phyloP scores from a whole-genome alignment of 495 filamentous ascomycete genomes.

The Pyrenopolyporus hunteri region DNA sequence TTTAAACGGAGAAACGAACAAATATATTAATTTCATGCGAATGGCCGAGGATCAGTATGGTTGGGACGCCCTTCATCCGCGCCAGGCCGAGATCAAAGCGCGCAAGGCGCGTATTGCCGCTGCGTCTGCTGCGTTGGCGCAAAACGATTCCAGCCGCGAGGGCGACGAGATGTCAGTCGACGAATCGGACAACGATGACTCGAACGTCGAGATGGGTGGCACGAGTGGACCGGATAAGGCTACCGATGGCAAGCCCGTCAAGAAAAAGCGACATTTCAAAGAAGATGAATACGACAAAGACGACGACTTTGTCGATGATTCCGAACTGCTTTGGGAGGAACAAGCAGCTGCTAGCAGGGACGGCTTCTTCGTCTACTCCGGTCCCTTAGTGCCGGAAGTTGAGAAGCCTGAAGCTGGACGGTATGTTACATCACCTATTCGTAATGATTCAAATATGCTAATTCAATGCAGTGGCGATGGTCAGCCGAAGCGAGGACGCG shows the following conservation, averaged over 20 bases:
- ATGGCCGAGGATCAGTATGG: conserved; percentile 93
- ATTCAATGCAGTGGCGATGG: conserved; percentile 68
- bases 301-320: conserved; percentile 97
- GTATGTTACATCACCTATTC: conserved; percentile 57
- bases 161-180: conserved; percentile 78
- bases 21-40: conserved; percentile 93
- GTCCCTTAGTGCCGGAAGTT: conserved; percentile 82
- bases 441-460: conserved; percentile 37
- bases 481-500: conserved; percentile 77
- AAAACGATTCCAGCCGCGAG: conserved; percentile 72
- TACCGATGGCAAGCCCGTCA: conserved; percentile 65
- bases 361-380: conserved; percentile 87
- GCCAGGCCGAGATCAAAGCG: conserved; percentile 80
- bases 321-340: conserved; percentile 93
- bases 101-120: conserved; percentile 82
- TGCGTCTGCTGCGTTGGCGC: conserved; percentile 80
- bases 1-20: conserved; percentile 77
- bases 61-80: conserved; percentile 90
- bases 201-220: conserved; percentile 78
- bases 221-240: conserved; percentile 62
- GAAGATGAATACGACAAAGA: conserved; percentile 96
- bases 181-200: conserved; percentile 68
- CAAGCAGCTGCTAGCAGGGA: conserved; percentile 92
- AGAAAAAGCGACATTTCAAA: conserved; percentile 80
- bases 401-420: conserved; percentile 73